Evolutionary conservation across 768 basidiomycete genomes (phyloP).

Genomic region (Calocybe indica): DNA sequence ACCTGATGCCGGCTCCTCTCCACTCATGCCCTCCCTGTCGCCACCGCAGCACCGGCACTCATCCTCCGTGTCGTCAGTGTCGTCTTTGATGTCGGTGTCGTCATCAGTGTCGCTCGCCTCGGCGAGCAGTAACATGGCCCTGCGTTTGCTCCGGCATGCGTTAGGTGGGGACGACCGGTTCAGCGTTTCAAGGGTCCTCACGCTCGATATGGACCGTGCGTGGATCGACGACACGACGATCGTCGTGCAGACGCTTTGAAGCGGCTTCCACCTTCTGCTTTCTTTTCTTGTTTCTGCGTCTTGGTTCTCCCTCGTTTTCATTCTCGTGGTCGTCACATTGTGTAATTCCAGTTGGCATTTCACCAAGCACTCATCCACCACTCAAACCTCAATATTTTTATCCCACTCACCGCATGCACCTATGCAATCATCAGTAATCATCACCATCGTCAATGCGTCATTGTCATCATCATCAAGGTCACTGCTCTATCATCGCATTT

Average conservation of each 20-base stretch:
- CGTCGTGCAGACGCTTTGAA: slow-evolving; percentile 53
- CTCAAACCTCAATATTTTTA: too few species aligned
- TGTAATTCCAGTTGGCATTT: too few species aligned
- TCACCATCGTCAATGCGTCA: too few species aligned
- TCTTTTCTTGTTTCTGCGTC: neutral
- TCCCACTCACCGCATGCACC: too few species aligned
- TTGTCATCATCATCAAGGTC: too few species aligned
- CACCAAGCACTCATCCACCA: too few species aligned
- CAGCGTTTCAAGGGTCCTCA: slow-evolving; percentile 52
- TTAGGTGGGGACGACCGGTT: slow-evolving; percentile 52
- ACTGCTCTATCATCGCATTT: too few species aligned
- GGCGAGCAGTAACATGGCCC: slow-evolving; percentile 39
- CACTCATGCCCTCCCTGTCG: slow-evolving; percentile 1
- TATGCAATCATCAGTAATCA: too few species aligned
- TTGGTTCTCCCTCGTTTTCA: slow-evolving; percentile 1
- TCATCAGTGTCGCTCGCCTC: neutral
- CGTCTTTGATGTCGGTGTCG: slow-evolving; percentile 2
- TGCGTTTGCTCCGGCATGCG: slow-evolving; percentile 49
- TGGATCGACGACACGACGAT: slow-evolving; percentile 71
- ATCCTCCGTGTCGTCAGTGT: too few species aligned
- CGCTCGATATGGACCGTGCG: slow-evolving; percentile 55
- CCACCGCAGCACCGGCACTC: slow-evolving; percentile 14
- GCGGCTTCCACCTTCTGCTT: neutral
- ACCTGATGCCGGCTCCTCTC: neutral
- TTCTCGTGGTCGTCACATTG: neutral